Conservation (phyloP, 2,329 filamentous ascomycete genomes). For the Venturia nashicola region DNA sequence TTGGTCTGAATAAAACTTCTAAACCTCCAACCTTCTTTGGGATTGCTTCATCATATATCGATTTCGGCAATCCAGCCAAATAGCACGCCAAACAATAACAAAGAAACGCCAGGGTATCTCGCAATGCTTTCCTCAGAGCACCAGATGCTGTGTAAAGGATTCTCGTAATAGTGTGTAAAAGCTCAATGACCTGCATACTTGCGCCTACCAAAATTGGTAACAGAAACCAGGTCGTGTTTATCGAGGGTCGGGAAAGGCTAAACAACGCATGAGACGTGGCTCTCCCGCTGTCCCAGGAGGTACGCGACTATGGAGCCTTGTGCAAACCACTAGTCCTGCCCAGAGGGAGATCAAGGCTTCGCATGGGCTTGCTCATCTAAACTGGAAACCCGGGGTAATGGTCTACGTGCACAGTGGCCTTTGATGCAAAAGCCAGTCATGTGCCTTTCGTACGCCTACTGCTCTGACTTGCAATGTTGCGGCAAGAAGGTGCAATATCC, state of each 20-base stretch:
- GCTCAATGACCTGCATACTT: neutral
- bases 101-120: constrained; percentile 2
- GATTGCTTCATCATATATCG: neutral
- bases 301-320: neutral
- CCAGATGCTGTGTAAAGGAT: neutral
- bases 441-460: neutral
- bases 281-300: neutral
- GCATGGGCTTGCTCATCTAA: neutral
- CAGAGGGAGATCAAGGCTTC: neutral
- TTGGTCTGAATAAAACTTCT: neutral
- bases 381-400: neutral
- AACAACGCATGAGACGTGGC: neutral
- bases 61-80: neutral
- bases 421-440: neutral
- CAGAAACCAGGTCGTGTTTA: neutral
- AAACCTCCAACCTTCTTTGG: neutral
- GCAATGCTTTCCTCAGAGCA: neutral
- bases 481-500: neutral
- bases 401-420: neutral
- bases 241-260: neutral
- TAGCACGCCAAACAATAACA: neutral
- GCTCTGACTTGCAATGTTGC: neutral
- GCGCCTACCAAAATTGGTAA: neutral
- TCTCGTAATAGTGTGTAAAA: neutral
- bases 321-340: neutral